Evolutionary conservation across 1,284 basidiomycete genomes (phyloP).

Genomic region (Cerioporus squamosus): DNA sequence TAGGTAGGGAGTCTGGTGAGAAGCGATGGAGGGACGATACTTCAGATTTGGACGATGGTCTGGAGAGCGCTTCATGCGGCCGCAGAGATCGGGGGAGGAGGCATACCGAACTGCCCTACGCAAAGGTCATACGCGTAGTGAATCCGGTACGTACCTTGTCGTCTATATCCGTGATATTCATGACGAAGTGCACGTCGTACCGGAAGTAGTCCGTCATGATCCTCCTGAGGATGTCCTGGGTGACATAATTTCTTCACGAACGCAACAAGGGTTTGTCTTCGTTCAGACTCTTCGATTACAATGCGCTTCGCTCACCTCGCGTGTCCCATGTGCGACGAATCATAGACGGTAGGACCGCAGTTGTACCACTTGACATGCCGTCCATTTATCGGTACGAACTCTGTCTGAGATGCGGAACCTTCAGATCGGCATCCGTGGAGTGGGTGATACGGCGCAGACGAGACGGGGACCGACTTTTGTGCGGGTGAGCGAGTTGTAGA

Average conservation of each 20-base stretch:
- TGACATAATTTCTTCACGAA: slow-evolving; percentile 85
- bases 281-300: background rate
- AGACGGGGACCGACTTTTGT: slow-evolving; percentile 86
- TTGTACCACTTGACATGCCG: slow-evolving; percentile 99
- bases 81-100: background rate
- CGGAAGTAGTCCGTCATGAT: slow-evolving; percentile 97
- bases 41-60: slow-evolving; percentile 6
- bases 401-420: slow-evolving; percentile 53
- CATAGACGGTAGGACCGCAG: slow-evolving; percentile 99
- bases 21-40: slow-evolving; percentile 4
- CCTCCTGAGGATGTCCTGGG: slow-evolving; percentile 93
- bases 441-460: slow-evolving; percentile 5
- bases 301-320: slow-evolving; percentile 68
- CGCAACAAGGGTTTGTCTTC: background rate
- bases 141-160: slow-evolving; percentile 76
- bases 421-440: slow-evolving; percentile 10
- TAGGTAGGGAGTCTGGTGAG: slow-evolving; percentile 35
- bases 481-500: slow-evolving; percentile 95
- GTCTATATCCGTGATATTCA: slow-evolving; percentile 99
- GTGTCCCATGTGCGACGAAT: slow-evolving; percentile 98
- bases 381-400: slow-evolving; percentile 82
- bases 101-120: background rate
- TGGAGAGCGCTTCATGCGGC: background rate
- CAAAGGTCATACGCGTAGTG: too few relatives aligned
- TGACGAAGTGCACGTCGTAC: slow-evolving; percentile 98